These are phyloP conservation scores for Gomphus bonarii DNA, from an alignment of 1,284 basidiomycete genomes.

Conservation along the genomic window DNA sequence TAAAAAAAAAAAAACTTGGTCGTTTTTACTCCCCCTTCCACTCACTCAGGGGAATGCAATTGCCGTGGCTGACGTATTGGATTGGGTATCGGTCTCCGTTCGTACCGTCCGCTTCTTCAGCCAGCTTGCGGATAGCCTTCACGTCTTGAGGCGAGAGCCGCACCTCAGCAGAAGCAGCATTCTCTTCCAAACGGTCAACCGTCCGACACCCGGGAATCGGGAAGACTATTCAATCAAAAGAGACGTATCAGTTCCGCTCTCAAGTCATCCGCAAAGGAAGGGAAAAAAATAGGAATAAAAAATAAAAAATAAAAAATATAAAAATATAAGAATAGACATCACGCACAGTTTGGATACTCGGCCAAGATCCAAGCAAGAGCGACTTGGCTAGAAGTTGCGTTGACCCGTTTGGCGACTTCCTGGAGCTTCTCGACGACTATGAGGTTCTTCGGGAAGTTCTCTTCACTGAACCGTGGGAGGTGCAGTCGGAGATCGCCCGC, in stretches of 20 bases:
- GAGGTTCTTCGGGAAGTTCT: slow-evolving; percentile 51
- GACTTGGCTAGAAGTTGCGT: slow-evolving; percentile 43
- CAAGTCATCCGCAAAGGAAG: too few relatives aligned
- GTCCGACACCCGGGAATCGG: background rate
- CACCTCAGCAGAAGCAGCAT: slow-evolving; percentile 26
- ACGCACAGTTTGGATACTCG: slow-evolving; percentile 22
- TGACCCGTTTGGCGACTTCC: slow-evolving; percentile 28
- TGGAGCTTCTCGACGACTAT: slow-evolving; percentile 39
- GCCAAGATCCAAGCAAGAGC: slow-evolving; percentile 55
- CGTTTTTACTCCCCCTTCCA: background rate
- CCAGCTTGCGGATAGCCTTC: slow-evolving; percentile 20
- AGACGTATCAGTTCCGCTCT: too few relatives aligned
- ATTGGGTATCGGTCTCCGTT: background rate
- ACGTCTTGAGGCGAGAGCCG: slow-evolving; percentile 28
- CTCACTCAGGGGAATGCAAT: background rate
- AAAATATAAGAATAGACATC: too few relatives aligned
- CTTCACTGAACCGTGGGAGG: slow-evolving; percentile 17
- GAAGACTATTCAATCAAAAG: too few relatives aligned
- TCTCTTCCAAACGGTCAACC: slow-evolving; percentile 29
- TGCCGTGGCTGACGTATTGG: background rate
- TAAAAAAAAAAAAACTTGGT: too few relatives aligned
- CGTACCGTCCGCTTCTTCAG: background rate
- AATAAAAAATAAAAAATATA: background rate
- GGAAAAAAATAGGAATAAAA: background rate
- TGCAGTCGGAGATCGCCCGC: slow-evolving; percentile 34